Evolutionary conservation across 768 basidiomycete genomes (phyloP), one percentile per base, ranked within the genome.

Genomic region (Mycena vitilis): DNA sequence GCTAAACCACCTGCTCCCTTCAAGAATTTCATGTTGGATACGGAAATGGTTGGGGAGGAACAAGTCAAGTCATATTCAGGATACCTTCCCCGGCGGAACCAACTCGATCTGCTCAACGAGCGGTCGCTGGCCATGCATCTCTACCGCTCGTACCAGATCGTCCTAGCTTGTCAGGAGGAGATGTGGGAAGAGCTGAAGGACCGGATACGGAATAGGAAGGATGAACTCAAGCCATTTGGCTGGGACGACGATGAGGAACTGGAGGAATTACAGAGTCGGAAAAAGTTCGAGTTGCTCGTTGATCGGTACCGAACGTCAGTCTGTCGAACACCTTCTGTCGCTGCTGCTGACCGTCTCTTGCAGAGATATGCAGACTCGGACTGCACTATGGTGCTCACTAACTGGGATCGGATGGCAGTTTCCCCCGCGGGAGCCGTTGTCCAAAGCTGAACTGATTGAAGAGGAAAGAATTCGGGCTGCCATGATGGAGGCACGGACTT

Each of bases 131-230:
- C 90, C 0, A 90, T 92, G 89, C 91, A 92, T 64, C 83, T 92
- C 5, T 88, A 90, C 72, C 82, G 84, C 68, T 85, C 87, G n/a
- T 91, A 86, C 68, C 86, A 88, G 71, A 77, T 79, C 22, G 87
- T 92, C 10, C 75, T 91, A 15, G 89, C 88, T 15, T 90, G 89
- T 71, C 86, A 89, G 75, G 91, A 92, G 73, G 86, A 89, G 36
- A 91, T 92, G 89, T 92, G 91, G 90, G 91, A 91, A 68, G 90
- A 91, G 62, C 81, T 92, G 56, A 85, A 86, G 70, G 86, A 89
- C 68, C 84, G 87, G 68, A 82, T 90, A 76, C 81, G 87, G 58
- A 90, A 90, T 71, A 80, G 84, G 61, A 84, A 82, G 53, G 81
- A 83, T 8, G 85, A 88, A 65, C 77, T 92, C 34, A 75, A 79